Percentiles rank a stretch among this genome's conserved stretches.
Conservation (phyloP, 805 yeast species). For the Starmera dryadoides region DNA sequence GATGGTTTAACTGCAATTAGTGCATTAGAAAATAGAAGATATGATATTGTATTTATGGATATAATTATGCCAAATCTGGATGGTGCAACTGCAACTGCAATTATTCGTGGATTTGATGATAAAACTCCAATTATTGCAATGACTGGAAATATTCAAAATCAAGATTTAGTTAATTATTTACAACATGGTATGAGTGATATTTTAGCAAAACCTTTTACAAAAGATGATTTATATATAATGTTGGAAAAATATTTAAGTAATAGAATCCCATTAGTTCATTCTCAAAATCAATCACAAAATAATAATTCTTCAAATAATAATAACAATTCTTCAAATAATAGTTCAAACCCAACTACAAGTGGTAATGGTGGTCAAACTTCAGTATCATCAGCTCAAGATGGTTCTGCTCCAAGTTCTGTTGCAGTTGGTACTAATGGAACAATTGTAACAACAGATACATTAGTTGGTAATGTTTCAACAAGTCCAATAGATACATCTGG, state of each 20-base stretch:
- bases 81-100: conserved; percentile 86
- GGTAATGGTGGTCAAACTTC: background rate
- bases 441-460: too few relatives aligned
- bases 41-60: conserved; percentile 78
- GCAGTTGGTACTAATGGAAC: too few relatives aligned
- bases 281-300: conserved; percentile 1
- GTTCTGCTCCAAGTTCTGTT: background rate
- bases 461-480: too few relatives aligned
- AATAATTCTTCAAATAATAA: background rate
- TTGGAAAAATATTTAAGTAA: conserved; percentile 65
- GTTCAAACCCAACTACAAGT: too few relatives aligned
- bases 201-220: conserved; percentile 89
- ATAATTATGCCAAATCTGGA: conserved; percentile 85
- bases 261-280: conserved; percentile 27
- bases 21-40: conserved; percentile 61
- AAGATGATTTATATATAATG: conserved; percentile 73
- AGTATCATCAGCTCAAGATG: too few relatives aligned
- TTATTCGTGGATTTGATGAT: conserved; percentile 77
- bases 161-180: conserved; percentile 71
- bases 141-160: conserved; percentile 85
- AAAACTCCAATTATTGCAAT: conserved; percentile 88
- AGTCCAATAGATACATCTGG: too few relatives aligned
- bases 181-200: conserved; percentile 91
- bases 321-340: too few relatives aligned
- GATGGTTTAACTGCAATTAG: conserved; percentile 89